phyloP scores from a whole-genome alignment of 176 grass and related monocot genomes.

The sorghum (Sorghum bicolor) region DNA sequence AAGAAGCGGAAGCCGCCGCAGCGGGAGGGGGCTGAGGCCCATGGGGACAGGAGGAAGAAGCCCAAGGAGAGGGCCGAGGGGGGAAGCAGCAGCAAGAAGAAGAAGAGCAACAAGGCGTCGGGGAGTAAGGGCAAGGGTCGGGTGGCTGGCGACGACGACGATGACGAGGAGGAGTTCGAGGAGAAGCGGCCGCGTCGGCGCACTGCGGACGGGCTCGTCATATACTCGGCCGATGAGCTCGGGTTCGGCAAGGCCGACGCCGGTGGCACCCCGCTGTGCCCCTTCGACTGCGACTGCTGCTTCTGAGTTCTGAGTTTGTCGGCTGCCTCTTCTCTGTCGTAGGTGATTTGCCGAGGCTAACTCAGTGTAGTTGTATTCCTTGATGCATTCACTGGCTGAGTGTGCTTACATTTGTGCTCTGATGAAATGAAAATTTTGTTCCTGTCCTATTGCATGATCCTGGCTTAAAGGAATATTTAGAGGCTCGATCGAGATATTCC shows the following conservation, averaged over 20 bases:
- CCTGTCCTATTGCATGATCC: neutral
- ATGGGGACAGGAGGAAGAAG: slow-evolving; percentile 21
- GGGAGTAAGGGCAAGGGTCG: slow-evolving; percentile 26
- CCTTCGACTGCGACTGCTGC: slow-evolving; percentile 81
- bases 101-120: slow-evolving; percentile 24
- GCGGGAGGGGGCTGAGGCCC: slow-evolving; percentile 6
- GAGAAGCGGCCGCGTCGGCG: slow-evolving; percentile 49
- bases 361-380: slow-evolving; percentile 7
- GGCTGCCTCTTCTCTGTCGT: neutral
- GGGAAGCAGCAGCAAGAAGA: slow-evolving; percentile 17
- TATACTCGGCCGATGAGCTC: slow-evolving; percentile 70
- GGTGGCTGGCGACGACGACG: slow-evolving; percentile 20
- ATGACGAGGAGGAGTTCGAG: slow-evolving; percentile 38
- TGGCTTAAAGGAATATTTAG: neutral
- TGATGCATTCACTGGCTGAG: neutral
- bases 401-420: slow-evolving; percentile 10
- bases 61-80: slow-evolving; percentile 29
- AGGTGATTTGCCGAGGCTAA: slow-evolving; percentile 21
- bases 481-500: neutral
- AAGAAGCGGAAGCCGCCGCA: slow-evolving; percentile 42
- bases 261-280: slow-evolving; percentile 60
- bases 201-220: slow-evolving; percentile 57
- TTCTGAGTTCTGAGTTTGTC: slow-evolving; percentile 42
- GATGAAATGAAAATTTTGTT: slow-evolving; percentile 37
- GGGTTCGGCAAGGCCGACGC: slow-evolving; percentile 62